Evolutionary conservation across 2,329 filamentous ascomycete species (phyloP), one percentile per base, ranked within the genome.

Genomic region (Penicillium sumatraense): DNA sequence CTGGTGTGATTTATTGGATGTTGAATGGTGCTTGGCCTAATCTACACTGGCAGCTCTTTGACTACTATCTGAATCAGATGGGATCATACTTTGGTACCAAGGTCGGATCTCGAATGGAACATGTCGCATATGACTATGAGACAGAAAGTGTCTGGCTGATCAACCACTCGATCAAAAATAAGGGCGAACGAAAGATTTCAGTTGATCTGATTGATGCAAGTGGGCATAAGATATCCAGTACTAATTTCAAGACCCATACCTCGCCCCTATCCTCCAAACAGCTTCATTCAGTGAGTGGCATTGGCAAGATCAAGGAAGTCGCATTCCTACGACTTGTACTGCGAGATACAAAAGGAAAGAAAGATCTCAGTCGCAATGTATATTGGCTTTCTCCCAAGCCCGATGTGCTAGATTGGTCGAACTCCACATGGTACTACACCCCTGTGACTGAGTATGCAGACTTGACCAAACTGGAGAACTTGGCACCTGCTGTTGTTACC

Each of bases 1-100:
- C 85, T 0, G 86, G 86, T 0, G 46, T 83, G 0, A 81, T 88
- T 14, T 88, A 88, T 72, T 88, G 86, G 86, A 88, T 88, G 85
- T 68, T 88, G 50, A 87, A 86, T 60, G 81, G 81, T 42, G 86
- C 85, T 0, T 88, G 85, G 84, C 86, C 86, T 0, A 82, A 79
- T 51, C 71, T 88, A 24, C 86, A 88, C 64, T 89, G 86, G 86
- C 83, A 84, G 50, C 70, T 87, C 5, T 86, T 87, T 64, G 86
- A 88, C 61, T 84, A 85, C 66, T 87, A 87, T 58, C 69, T 87
- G 36, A 81, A 80, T 20, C 80, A 84, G 0, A 81, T 78, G 0
- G 86, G 83, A 0, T 78, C 82, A 0, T 88, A 85, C 58, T 88
- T 82, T 54, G 86, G 86, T 3, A 78, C 80, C 14, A 87, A 87